Conservation (phyloP, 2,329 filamentous ascomycete species). For the Colletotrichum simmondsii region DNA sequence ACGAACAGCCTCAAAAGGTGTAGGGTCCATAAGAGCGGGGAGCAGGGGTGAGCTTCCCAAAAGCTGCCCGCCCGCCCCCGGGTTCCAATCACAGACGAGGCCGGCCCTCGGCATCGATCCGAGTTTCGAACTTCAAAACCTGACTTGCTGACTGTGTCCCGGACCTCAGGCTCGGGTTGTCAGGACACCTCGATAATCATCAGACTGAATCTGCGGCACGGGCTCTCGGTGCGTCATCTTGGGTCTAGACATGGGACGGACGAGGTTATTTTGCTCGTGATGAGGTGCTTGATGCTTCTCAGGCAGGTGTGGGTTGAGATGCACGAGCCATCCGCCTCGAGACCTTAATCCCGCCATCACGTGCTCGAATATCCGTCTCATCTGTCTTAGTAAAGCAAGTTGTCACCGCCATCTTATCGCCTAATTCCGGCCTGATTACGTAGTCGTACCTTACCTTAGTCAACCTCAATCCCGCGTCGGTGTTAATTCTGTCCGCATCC, state of each 20-base stretch:
- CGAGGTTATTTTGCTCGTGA: not conserved
- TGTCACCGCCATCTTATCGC: not conserved
- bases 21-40: not conserved
- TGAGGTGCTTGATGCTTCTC: not conserved
- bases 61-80: not conserved
- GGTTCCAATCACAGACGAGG: not conserved
- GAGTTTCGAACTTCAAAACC: constrained; percentile 1
- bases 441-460: not conserved
- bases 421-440: not conserved
- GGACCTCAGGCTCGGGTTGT: not conserved
- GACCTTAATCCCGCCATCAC: not conserved
- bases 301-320: not conserved
- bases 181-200: not conserved
- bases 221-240: not conserved
- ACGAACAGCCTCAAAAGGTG: not conserved
- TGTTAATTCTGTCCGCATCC: not conserved
- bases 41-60: constrained; percentile 15
- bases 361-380: not conserved
- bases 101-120: constrained; percentile 4
- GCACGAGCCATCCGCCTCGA: not conserved
- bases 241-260: not conserved
- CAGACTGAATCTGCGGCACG: not conserved
- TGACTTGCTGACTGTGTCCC: not conserved
- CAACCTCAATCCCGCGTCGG: not conserved
- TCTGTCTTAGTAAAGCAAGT: not conserved